Conservation (phyloP, 106 monocot genomes). For the Iris macrosiphon region DNA sequence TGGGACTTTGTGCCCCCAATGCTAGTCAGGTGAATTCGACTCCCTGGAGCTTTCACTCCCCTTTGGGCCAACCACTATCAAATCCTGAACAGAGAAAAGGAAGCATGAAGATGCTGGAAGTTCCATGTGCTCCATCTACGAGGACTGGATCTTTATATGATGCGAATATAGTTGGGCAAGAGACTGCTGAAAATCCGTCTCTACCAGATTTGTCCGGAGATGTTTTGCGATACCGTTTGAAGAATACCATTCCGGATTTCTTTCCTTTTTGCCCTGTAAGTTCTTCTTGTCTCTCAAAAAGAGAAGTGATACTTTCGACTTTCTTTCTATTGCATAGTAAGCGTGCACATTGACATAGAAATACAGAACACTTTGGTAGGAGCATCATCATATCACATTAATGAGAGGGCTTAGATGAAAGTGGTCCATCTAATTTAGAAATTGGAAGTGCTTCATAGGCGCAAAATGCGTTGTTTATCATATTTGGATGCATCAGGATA, state of each 20-base stretch:
- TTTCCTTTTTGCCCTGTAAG: conserved; percentile 61
- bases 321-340: too few relatives aligned
- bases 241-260: conserved; percentile 40
- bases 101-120: too few relatives aligned
- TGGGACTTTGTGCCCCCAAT: conserved; percentile 86
- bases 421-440: too few relatives aligned
- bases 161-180: conserved; percentile 8
- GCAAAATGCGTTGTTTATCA: too few relatives aligned
- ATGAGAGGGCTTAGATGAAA: too few relatives aligned
- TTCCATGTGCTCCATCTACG: conserved; percentile 12
- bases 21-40: conserved; percentile 27
- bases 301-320: too few relatives aligned
- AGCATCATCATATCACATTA: too few relatives aligned
- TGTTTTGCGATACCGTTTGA: conserved; percentile 23
- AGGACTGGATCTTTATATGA: conserved; percentile 18
- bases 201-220: conserved; percentile 27
- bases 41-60: conserved; percentile 15
- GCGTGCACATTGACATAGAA: too few relatives aligned
- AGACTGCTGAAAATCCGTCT: conserved; percentile 2
- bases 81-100: conserved; percentile 31
- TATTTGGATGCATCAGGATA: too few relatives aligned
- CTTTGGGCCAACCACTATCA: conserved; percentile 5
- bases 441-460: too few relatives aligned
- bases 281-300: background rate
- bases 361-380: too few relatives aligned